phyloP scores from a whole-genome alignment of 352 stramenopile species.

The Pythium dissotocum region DNA sequence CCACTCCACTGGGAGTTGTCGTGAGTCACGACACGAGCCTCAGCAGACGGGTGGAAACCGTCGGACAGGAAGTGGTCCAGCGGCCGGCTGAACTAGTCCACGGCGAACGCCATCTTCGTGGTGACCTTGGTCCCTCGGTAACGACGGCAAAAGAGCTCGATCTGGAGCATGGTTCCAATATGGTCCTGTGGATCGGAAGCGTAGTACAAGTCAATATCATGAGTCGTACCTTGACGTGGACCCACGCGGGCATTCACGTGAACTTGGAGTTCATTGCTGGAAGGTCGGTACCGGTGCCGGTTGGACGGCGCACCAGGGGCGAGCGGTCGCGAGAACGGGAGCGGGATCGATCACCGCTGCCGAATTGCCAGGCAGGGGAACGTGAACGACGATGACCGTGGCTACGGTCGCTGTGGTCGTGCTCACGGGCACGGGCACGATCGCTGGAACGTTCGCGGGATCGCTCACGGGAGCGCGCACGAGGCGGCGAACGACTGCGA shows the following conservation, averaged over 20 bases:
- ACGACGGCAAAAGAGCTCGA: constrained; percentile 1
- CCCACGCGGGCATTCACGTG: not conserved
- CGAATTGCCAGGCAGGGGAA: not conserved
- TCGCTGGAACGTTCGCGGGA: too few relatives aligned
- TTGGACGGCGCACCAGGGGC: not conserved
- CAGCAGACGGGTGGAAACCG: not conserved
- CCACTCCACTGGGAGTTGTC: constrained; percentile 15
- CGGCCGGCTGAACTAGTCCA: not conserved
- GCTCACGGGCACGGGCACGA: not conserved
- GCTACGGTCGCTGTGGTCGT: not conserved
- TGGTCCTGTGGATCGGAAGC: constrained; percentile 10
- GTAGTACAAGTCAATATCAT: constrained; percentile 5
- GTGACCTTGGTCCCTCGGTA: constrained; percentile 13
- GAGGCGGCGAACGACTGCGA: not conserved
- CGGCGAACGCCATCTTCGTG: constrained; percentile 13
- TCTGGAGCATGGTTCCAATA: constrained; percentile 3
- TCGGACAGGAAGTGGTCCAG: constrained; percentile 9
- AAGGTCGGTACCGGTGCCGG: not conserved
- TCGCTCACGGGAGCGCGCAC: too few relatives aligned
- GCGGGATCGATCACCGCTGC: not conserved
- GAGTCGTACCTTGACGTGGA: constrained; percentile 1
- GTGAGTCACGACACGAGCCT: constrained; percentile 2
- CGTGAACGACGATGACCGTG: not conserved
- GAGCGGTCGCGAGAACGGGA: constrained; percentile 9
- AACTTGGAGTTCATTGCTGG: not conserved